Percentiles rank a stretch among this genome's conserved stretches.
These are phyloP conservation scores for Wallacemonas sp. DNA, from an alignment of 208 protist species.

Conservation along the genomic window DNA sequence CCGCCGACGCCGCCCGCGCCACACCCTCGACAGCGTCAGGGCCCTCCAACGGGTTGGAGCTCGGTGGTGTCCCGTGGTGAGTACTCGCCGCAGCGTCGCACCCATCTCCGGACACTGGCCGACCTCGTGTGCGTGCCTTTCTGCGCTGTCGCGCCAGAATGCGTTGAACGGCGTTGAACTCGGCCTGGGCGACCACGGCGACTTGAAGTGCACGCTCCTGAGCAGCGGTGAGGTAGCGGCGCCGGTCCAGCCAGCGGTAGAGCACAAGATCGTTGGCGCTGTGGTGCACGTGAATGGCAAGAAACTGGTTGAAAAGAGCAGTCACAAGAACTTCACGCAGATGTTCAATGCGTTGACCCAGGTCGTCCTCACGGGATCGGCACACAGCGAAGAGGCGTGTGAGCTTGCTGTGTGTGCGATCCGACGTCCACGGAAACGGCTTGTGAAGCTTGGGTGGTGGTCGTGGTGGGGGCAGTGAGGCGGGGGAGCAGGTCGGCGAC, in stretches of 20 bases:
- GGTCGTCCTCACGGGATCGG: constrained; percentile 22
- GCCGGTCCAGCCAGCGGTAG: constrained; percentile 36
- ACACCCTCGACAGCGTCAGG: no score
- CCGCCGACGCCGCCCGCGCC: no score
- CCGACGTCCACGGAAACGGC: not conserved
- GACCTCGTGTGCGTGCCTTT: not conserved
- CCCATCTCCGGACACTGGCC: not conserved
- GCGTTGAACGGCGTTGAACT: not conserved
- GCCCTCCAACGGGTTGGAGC: not conserved
- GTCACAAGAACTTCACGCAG: constrained; percentile 36
- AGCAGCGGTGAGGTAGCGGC: not conserved
- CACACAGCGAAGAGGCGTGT: not conserved
- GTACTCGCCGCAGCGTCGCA: not conserved
- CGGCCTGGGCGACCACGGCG: not conserved
- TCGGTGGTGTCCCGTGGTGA: no score
- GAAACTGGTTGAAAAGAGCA: constrained; percentile 53
- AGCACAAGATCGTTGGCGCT: constrained; percentile 46
- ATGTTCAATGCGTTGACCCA: constrained; percentile 43
- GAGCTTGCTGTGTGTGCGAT: not conserved
- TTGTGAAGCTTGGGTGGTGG: not conserved
- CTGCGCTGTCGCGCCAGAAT: not conserved
- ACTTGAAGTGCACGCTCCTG: not conserved
- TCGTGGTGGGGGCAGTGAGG: not conserved
- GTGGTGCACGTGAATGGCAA: constrained; percentile 39
- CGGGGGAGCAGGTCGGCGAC: not conserved